A percentile compares a stretch with the other conserved stretches of the same genome.
These are phyloP conservation scores for Amphirosellinia nigrospora DNA, from an alignment of 495 filamentous ascomycete genomes.

Conservation along the genomic window DNA sequence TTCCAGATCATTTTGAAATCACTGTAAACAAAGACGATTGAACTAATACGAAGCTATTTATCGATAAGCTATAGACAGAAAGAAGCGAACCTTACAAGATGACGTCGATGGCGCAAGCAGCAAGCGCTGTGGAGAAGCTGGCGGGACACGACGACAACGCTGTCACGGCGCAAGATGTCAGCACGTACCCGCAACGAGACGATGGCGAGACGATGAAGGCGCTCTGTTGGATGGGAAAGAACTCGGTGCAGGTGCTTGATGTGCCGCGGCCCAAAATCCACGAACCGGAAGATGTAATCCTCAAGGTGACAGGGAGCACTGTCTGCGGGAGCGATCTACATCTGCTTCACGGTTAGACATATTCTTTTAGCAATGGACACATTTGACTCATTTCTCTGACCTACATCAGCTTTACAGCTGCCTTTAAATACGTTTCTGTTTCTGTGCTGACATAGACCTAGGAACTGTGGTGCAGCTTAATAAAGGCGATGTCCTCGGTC, in stretches of 20 bases:
- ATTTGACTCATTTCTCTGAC: neutral
- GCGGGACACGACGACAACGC: conserved; percentile 68
- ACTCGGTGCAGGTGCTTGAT: conserved; percentile 65
- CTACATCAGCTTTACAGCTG: neutral
- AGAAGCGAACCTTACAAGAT: neutral
- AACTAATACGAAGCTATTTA: neutral
- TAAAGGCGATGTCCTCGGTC: conserved; percentile 87
- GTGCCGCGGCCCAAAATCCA: conserved; percentile 72
- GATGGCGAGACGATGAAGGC: conserved; percentile 73
- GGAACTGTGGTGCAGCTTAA: conserved; percentile 70
- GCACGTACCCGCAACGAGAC: conserved; percentile 48
- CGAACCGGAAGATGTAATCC: conserved; percentile 78
- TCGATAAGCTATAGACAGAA: neutral
- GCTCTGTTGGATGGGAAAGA: conserved; percentile 74
- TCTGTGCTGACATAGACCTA: conserved; percentile 16
- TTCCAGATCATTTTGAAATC: neutral
- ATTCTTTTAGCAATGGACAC: neutral
- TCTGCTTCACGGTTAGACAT: conserved; percentile 66
- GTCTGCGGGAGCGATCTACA: conserved; percentile 90
- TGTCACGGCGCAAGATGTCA: conserved; percentile 63
- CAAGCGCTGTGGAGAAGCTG: conserved; percentile 66
- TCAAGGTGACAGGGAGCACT: conserved; percentile 83
- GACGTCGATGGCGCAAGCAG: conserved; percentile 56
- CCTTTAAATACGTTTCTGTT: neutral
- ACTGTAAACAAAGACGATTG: neutral